Percentiles rank a stretch among this genome's conserved stretches.
These are phyloP conservation scores for Stenocarpella maydis DNA, from an alignment of 2,329 filamentous ascomycete species.

Conservation along the genomic window DNA sequence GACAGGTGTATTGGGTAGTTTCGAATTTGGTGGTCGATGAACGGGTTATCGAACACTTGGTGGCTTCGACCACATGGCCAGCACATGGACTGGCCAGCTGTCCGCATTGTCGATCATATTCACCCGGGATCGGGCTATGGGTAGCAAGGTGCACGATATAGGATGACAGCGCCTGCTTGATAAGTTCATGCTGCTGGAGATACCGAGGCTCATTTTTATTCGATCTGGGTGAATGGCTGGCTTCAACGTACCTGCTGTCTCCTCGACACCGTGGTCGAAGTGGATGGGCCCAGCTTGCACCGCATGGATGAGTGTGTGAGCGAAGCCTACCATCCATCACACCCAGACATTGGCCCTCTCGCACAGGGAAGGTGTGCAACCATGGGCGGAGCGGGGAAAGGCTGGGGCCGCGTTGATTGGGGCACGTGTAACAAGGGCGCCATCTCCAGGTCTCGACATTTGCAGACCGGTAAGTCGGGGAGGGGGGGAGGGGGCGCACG, in stretches of 20 bases:
- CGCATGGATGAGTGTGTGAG: constrained; percentile 4
- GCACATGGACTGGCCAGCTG: constrained; percentile 22
- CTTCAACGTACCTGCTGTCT: not conserved
- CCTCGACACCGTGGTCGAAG: not conserved
- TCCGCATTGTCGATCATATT: constrained; percentile 24
- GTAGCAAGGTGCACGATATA: not conserved
- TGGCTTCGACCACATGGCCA: constrained; percentile 30
- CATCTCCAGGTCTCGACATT: constrained; percentile 23
- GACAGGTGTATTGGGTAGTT: constrained; percentile 21
- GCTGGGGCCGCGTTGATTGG: constrained; percentile 28
- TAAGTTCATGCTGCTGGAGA: not conserved
- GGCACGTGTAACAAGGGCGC: constrained; percentile 27
- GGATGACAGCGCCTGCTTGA: not conserved
- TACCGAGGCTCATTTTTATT: not conserved
- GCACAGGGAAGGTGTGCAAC: constrained; percentile 17
- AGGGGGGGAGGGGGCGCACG: too few species aligned
- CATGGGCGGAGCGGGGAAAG: constrained; percentile 32
- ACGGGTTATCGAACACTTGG: not conserved
- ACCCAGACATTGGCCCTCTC: constrained; percentile 22
- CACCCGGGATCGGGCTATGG: not conserved
- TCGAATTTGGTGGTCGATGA: constrained; percentile 2
- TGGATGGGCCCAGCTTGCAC: constrained; percentile 1
- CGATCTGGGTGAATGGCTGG: not conserved
- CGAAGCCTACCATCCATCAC: not conserved
- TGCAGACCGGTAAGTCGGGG: constrained; percentile 28